These are phyloP conservation scores for Cladosporium sp. DNA, from an alignment of 2,329 filamentous ascomycete species.

Conservation along the genomic window DNA sequence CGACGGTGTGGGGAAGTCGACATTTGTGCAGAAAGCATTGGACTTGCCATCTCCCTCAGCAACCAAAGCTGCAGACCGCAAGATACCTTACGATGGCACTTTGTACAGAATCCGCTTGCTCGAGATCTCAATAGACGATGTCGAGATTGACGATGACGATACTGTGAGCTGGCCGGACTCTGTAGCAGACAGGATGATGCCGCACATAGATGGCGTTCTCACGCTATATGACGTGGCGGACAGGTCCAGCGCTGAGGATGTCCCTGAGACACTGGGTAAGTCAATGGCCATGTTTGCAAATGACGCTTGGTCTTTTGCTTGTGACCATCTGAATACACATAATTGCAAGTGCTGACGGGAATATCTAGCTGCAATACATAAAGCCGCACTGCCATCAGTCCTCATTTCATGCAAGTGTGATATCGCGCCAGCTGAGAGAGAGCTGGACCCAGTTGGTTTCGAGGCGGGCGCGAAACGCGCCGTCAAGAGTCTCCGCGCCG, in stretches of 20 bases:
- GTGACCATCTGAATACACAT: neutral
- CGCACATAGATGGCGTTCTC: constrained; percentile 78
- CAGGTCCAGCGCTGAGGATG: constrained; percentile 69
- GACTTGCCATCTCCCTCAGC: constrained; percentile 50
- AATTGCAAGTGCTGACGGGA: constrained; percentile 41
- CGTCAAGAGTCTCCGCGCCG: constrained; percentile 65
- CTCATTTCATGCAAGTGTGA: constrained; percentile 92
- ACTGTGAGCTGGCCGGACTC: constrained; percentile 59
- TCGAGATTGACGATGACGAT: constrained; percentile 51
- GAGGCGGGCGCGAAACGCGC: constrained; percentile 63
- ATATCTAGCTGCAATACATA: constrained; percentile 64
- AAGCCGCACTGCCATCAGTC: constrained; percentile 71
- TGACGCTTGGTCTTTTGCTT: neutral
- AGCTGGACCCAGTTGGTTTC: constrained; percentile 69
- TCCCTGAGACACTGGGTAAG: constrained; percentile 79
- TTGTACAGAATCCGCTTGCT: constrained; percentile 59
- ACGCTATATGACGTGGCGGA: constrained; percentile 87
- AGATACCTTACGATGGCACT: constrained; percentile 57
- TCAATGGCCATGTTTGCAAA: constrained; percentile 28
- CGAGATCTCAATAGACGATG: constrained; percentile 55
- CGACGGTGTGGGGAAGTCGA: constrained; percentile 58
- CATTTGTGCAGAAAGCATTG: constrained; percentile 59
- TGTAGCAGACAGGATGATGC: constrained; percentile 66
- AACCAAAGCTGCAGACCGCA: constrained; percentile 49
- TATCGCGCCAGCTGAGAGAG: constrained; percentile 66